A percentile compares a stretch with the other conserved stretches of the same genome.
Evolutionary conservation across 2,329 filamentous ascomycete species (phyloP).

Genomic region (Penicillium sp.): DNA sequence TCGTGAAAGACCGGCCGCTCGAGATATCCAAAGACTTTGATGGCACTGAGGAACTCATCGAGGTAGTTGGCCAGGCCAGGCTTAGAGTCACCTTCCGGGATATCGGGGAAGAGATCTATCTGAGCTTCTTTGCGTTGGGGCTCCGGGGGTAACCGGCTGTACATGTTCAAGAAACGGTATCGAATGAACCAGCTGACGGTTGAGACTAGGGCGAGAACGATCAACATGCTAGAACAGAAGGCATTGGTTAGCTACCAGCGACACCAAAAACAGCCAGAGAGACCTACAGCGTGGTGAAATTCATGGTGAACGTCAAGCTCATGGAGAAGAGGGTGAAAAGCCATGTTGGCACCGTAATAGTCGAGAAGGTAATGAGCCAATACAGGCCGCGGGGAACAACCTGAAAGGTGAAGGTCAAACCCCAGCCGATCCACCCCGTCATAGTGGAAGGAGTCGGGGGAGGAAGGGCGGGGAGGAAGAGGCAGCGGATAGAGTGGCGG

Average conservation of each 20-base stretch:
- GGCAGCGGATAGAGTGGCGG: slow-evolving; percentile 9
- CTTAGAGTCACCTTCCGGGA: slow-evolving; percentile 83
- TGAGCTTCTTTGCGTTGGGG: slow-evolving; percentile 94
- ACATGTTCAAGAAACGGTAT: slow-evolving; percentile 96
- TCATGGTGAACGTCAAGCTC: slow-evolving; percentile 96
- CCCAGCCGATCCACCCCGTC: slow-evolving; percentile 46
- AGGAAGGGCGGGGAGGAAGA: slow-evolving; percentile 27
- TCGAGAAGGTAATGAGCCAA: slow-evolving; percentile 77
- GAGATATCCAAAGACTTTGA: slow-evolving; percentile 97
- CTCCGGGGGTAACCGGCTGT: slow-evolving; percentile 85
- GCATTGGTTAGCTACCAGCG: slow-evolving; percentile 4
- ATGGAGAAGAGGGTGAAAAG: slow-evolving; percentile 87
- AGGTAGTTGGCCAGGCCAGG: slow-evolving; percentile 91
- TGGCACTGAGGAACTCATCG: slow-evolving; percentile 95
- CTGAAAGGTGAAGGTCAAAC: slow-evolving; percentile 47
- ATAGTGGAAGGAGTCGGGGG: slow-evolving; percentile 32
- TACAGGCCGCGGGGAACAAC: slow-evolving; percentile 60
- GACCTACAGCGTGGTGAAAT: slow-evolving; percentile 84
- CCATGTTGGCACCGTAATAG: slow-evolving; percentile 82
- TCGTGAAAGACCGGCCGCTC: slow-evolving; percentile 97
- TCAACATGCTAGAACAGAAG: slow-evolving; percentile 57
- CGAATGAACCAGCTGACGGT: slow-evolving; percentile 88
- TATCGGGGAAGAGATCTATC: slow-evolving; percentile 89
- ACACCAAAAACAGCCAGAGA: background rate
- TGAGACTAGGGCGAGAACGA: slow-evolving; percentile 71